Evolutionary conservation across 768 basidiomycete species (phyloP).

Genomic region (Lactifluus subvellereus): DNA sequence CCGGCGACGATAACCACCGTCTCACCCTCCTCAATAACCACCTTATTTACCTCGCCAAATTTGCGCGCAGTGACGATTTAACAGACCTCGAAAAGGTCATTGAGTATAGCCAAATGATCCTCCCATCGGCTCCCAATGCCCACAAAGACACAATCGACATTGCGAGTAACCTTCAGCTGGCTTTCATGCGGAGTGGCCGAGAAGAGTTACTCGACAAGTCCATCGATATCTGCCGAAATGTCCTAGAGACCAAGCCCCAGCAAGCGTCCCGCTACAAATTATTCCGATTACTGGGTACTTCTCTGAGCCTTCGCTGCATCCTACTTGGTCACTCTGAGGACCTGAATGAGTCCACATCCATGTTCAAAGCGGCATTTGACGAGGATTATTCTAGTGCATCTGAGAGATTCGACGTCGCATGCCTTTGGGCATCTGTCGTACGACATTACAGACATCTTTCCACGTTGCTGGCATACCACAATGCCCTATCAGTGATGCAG

Average conservation of each 20-base stretch:
- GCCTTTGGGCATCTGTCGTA: neutral
- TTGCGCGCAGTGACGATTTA: neutral
- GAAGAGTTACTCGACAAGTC: neutral
- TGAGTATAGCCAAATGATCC: neutral
- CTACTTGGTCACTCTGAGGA: neutral
- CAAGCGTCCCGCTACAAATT: neutral
- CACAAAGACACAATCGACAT: neutral
- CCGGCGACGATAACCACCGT: neutral
- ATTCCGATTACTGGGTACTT: neutral
- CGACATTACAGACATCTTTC: neutral
- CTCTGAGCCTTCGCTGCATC: neutral
- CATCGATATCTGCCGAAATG: conserved; percentile 1
- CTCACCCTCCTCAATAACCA: neutral
- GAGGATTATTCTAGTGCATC: neutral
- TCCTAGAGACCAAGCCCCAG: neutral
- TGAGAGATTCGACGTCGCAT: neutral
- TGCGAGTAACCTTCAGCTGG: neutral
- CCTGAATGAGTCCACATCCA: neutral
- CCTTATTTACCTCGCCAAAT: neutral
- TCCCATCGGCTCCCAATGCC: neutral
- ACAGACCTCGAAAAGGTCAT: conserved; percentile 1
- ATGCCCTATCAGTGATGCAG: neutral
- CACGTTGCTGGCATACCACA: neutral
- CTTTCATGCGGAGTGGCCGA: neutral
- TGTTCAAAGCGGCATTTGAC: neutral